Evolutionary conservation across 495 filamentous ascomycete genomes (phyloP), one percentile per base, ranked within the genome.

Genomic region (Aspergillus carlsbadensis): DNA sequence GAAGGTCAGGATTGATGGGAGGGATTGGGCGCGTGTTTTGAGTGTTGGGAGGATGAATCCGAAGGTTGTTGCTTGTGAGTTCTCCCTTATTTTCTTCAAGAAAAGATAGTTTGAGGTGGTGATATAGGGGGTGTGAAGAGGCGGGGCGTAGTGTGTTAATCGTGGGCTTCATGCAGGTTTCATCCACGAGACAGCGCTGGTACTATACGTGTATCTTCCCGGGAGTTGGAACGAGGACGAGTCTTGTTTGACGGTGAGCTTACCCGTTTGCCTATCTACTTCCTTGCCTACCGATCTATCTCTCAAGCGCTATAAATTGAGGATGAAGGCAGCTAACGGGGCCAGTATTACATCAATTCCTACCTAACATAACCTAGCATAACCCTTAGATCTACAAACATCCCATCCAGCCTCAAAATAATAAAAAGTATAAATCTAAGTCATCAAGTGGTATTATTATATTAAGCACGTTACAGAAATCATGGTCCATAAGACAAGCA

Each of bases 201-300:
- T 97, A 20, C 74, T 97, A 3, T 98, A 98, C 65, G 94, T 98
- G 18, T 98, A 93, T 67, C 77, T 97, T 49, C 83, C 90, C 35
- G 78, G 86, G 56, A 87, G 84, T 49, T 83, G 86, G 70, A 79
- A 80, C 65, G 75, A 81, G n/a, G 82, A 91, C 67, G 84, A 88
- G 54, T 84, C 89, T 42, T 88, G 95, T 52, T 68, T 93, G 49
- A 93, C 90, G n/a, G 89, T 91, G 67, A 75, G 84, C 8, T 69
- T 42, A n/a, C n/a, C n/a, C n/a, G n/a, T n/a, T n/a, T n/a, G n/a
- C n/a, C n/a, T n/a, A n/a, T n/a, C n/a, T n/a, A n/a, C n/a, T n/a
- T n/a, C n/a, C n/a, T n/a, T n/a, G n/a, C n/a, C n/a, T n/a, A n/a
- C n/a, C n/a, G n/a, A n/a, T n/a, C n/a, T n/a, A n/a, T n/a, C n/a